phyloP scores from a whole-genome alignment of 257 asterid genomes.

The Phtheirospermum japonicum region DNA sequence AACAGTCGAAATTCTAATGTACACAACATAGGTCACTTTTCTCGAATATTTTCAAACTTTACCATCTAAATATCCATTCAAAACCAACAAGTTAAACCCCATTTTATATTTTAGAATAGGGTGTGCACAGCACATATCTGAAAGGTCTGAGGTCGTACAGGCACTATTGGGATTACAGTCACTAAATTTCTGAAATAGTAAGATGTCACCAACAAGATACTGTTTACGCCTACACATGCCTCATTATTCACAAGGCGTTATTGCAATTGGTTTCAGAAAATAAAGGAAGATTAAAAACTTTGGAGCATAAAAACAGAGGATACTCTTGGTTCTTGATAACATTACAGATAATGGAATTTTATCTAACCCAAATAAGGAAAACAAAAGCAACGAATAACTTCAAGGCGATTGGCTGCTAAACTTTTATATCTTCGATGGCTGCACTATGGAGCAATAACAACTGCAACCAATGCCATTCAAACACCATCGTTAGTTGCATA shows the following conservation, averaged over 20 bases:
- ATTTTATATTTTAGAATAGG: too few relatives aligned
- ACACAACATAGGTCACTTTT: too few relatives aligned
- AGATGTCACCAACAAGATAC: conserved; percentile 9
- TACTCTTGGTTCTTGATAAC: conserved; percentile 24
- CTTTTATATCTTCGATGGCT: conserved; percentile 14
- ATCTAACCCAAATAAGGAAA: conserved; percentile 17
- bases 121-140: background rate
- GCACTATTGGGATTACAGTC: too few relatives aligned
- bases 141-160: too few relatives aligned
- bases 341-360: conserved; percentile 19
- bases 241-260: conserved; percentile 28
- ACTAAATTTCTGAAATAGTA: too few relatives aligned
- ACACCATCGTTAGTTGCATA: conserved; percentile 19
- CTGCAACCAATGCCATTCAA: conserved; percentile 28
- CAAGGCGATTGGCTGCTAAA: conserved; percentile 5
- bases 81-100: too few relatives aligned
- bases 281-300: background rate
- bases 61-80: too few relatives aligned
- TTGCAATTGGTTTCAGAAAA: conserved; percentile 12
- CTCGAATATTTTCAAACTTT: too few relatives aligned
- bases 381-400: conserved; percentile 1
- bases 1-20: too few relatives aligned
- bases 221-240: conserved; percentile 26
- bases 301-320: conserved; percentile 15
- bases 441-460: conserved; percentile 11